Conservation (phyloP, 2,329 filamentous ascomycete genomes). For the Polychaeton citri region DNA sequence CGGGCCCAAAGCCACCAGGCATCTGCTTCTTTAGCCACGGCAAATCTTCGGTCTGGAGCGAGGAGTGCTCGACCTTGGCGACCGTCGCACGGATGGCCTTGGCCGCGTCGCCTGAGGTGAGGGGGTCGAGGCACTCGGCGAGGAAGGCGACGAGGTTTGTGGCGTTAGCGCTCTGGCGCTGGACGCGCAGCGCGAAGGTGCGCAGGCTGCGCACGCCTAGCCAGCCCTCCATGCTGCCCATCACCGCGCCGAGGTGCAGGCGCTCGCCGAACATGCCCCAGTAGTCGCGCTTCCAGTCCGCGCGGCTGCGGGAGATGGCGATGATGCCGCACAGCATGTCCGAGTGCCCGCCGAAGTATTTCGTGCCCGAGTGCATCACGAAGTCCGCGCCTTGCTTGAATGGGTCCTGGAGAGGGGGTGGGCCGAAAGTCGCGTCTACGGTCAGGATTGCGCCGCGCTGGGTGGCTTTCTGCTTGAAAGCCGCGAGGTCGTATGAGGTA, state of each 20-base stretch:
- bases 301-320: constrained; percentile 38
- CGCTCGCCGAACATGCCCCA: constrained; percentile 52
- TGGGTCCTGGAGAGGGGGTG: constrained; percentile 77
- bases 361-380: constrained; percentile 86
- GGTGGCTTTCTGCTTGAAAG: constrained; percentile 61
- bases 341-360: constrained; percentile 91
- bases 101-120: neutral
- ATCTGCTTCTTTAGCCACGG: constrained; percentile 74
- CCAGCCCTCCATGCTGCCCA: constrained; percentile 88
- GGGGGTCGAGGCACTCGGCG: constrained; percentile 20
- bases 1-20: constrained; percentile 79
- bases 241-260: constrained; percentile 64
- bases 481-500: constrained; percentile 58
- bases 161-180: constrained; percentile 61
- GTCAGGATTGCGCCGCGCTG: constrained; percentile 59
- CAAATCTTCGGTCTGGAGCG: constrained; percentile 54
- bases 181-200: constrained; percentile 72
- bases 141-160: constrained; percentile 61
- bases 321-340: constrained; percentile 86
- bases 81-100: constrained; percentile 42
- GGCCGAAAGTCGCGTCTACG: constrained; percentile 86
- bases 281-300: constrained; percentile 40
- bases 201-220: constrained; percentile 74
- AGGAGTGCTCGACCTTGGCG: constrained; percentile 58
- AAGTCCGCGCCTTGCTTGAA: constrained; percentile 70